Evolutionary conservation across 441 rosid genomes (phyloP).

Genomic region (Pelargonium australe): DNA sequence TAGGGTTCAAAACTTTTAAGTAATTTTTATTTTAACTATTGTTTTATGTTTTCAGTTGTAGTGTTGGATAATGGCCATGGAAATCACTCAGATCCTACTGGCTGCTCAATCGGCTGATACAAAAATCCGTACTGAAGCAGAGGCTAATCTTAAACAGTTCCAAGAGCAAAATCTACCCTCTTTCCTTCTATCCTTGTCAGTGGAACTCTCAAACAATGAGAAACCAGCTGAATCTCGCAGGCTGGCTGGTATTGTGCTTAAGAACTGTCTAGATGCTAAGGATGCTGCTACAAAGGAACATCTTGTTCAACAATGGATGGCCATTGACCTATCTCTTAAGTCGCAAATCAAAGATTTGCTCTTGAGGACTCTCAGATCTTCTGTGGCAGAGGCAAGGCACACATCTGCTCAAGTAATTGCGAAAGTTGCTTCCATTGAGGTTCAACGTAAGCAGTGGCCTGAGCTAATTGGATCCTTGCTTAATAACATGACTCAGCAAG

Average conservation of each 20-base stretch:
- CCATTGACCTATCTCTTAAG: slow-evolving; percentile 31
- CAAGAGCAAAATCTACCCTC: slow-evolving; percentile 49
- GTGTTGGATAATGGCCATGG: slow-evolving; percentile 46
- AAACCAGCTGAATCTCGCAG: slow-evolving; percentile 48
- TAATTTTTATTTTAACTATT: not conserved
- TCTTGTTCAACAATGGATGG: slow-evolving; percentile 49
- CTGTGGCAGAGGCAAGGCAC: slow-evolving; percentile 37
- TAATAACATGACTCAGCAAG: slow-evolving; percentile 39
- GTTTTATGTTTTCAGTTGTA: not conserved
- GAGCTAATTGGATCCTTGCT: slow-evolving; percentile 40
- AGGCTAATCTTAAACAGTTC: slow-evolving; percentile 59
- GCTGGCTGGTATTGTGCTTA: slow-evolving; percentile 45
- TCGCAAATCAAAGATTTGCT: slow-evolving; percentile 35
- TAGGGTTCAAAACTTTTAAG: not conserved
- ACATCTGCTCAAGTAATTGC: slow-evolving; percentile 50
- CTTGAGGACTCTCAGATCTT: slow-evolving; percentile 39
- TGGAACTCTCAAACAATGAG: slow-evolving; percentile 42
- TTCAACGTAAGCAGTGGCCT: slow-evolving; percentile 52
- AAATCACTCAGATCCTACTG: slow-evolving; percentile 44
- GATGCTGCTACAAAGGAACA: slow-evolving; percentile 41
- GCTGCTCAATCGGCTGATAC: slow-evolving; percentile 49
- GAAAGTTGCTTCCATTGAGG: slow-evolving; percentile 44
- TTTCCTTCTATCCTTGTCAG: slow-evolving; percentile 39
- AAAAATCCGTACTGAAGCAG: slow-evolving; percentile 45
- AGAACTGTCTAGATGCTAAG: slow-evolving; percentile 49